Conservation (phyloP, 2,329 filamentous ascomycete genomes). For the Polychaeton citri region DNA sequence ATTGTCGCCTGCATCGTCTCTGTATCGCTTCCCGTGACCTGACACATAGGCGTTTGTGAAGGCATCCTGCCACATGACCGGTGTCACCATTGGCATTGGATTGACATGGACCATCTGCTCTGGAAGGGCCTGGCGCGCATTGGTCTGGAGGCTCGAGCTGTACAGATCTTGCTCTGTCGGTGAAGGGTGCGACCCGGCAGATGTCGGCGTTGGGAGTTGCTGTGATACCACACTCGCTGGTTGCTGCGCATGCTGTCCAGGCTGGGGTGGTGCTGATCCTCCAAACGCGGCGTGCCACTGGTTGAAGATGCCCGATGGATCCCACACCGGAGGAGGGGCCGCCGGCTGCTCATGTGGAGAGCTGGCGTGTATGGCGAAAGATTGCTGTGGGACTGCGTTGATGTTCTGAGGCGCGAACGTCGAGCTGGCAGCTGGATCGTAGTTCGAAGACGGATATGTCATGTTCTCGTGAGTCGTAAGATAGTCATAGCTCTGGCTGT, state of each 20-base stretch:
- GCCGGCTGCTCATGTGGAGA: slow-evolving; percentile 5
- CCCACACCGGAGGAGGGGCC: slow-evolving; percentile 14
- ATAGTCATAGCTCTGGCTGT: slow-evolving; percentile 10
- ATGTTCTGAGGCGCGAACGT: slow-evolving; percentile 9
- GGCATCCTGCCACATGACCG: slow-evolving; percentile 38
- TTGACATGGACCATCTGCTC: not conserved
- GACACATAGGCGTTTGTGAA: slow-evolving; percentile 25
- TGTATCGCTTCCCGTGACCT: slow-evolving; percentile 30
- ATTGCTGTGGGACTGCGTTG: slow-evolving; percentile 1
- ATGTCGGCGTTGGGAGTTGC: slow-evolving; percentile 21
- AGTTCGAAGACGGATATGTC: slow-evolving; percentile 5
- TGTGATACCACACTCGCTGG: slow-evolving; percentile 17
- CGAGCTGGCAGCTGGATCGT: slow-evolving; percentile 2
- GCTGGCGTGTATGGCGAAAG: slow-evolving; percentile 10
- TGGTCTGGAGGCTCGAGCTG: not conserved
- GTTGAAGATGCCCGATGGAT: slow-evolving; percentile 37
- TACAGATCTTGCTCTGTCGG: not conserved
- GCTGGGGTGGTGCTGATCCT: slow-evolving; percentile 35
- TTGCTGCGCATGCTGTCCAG: slow-evolving; percentile 22
- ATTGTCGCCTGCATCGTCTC: slow-evolving; percentile 21
- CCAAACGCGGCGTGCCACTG: slow-evolving; percentile 95
- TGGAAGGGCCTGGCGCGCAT: not conserved
- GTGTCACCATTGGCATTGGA: slow-evolving; percentile 26
- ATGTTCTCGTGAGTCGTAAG: slow-evolving; percentile 8
- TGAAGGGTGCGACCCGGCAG: not conserved